Conservation (phyloP, 257 asterid species). For the Przewalskia tangutica region DNA sequence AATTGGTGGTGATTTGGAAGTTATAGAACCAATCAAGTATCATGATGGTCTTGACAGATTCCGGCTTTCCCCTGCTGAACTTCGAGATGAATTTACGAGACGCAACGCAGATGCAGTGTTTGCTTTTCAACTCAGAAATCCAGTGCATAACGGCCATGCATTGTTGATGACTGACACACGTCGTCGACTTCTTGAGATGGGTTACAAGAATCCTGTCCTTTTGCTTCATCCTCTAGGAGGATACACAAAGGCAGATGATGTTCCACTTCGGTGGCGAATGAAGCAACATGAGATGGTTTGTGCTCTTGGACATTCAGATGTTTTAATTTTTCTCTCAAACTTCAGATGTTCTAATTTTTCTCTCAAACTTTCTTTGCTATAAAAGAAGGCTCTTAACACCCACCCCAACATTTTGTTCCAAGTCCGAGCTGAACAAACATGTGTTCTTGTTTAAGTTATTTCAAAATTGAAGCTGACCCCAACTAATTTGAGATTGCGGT, state of each 20-base stretch:
- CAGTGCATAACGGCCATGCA: slow-evolving; percentile 94
- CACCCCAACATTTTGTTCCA: not conserved
- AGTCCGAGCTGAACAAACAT: not conserved
- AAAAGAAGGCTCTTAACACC: not conserved
- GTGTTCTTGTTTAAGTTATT: not conserved
- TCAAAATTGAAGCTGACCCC: not conserved
- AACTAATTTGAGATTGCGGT: not conserved
- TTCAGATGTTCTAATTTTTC: not conserved
- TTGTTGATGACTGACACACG: slow-evolving; percentile 87
- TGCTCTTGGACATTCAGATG: not conserved
- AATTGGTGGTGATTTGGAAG: slow-evolving; percentile 86
- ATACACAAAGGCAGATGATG: slow-evolving; percentile 89
- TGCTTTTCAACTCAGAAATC: slow-evolving; percentile 93
- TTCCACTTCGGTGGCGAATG: slow-evolving; percentile 90
- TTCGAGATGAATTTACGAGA: slow-evolving; percentile 56
- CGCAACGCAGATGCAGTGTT: slow-evolving; percentile 89
- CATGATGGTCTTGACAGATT: slow-evolving; percentile 69
- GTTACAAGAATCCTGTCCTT: slow-evolving; percentile 74
- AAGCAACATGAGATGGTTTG: slow-evolving; percentile 95
- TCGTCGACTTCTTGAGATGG: slow-evolving; percentile 83
- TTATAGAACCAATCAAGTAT: slow-evolving; percentile 59
- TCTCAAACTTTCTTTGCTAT: not conserved
- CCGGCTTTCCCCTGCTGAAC: slow-evolving; percentile 78
- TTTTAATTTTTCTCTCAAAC: not conserved
- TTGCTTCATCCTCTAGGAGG: slow-evolving; percentile 90